These are phyloP conservation scores for Synchytrium microbalum DNA, from an alignment of 371 early-diverging fungal genomes.

Conservation along the genomic window DNA sequence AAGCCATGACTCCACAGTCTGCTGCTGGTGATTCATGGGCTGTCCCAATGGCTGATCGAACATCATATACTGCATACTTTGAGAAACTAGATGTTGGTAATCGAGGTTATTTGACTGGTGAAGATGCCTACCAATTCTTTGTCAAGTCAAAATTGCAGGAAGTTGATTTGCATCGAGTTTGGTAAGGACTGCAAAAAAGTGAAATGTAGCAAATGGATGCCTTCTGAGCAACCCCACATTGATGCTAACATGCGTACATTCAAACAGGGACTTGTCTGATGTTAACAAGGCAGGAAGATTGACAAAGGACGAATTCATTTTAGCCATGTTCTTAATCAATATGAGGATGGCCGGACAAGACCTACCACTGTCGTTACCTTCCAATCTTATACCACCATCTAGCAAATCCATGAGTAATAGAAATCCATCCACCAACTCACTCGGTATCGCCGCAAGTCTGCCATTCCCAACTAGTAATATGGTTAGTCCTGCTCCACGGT, in stretches of 20 bases:
- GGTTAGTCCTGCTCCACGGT: background rate
- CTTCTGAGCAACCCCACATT: too few species aligned
- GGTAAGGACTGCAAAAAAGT: slow-evolving; percentile 16
- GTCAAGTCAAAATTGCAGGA: slow-evolving; percentile 30
- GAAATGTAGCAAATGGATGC: background rate
- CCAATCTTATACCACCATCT: slow-evolving; percentile 35
- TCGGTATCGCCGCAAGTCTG: background rate
- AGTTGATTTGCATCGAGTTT: slow-evolving; percentile 30
- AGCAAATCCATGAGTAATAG: background rate
- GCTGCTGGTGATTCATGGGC: slow-evolving; percentile 49
- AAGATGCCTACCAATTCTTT: slow-evolving; percentile 32
- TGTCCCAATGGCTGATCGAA: slow-evolving; percentile 57
- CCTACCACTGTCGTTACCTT: slow-evolving; percentile 23
- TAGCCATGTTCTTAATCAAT: slow-evolving; percentile 38
- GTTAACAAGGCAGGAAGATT: slow-evolving; percentile 26
- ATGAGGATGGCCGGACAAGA: slow-evolving; percentile 22
- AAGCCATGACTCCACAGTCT: background rate
- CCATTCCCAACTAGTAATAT: background rate
- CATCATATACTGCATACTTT: slow-evolving; percentile 63
- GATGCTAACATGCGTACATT: too few species aligned
- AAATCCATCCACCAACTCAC: background rate
- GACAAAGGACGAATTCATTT: slow-evolving; percentile 34
- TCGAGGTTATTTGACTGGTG: slow-evolving; percentile 37
- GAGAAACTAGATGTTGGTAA: slow-evolving; percentile 53
- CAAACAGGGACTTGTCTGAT: slow-evolving; percentile 32